Base-by-base conservation (phyloP, 2,329 filamentous ascomycete species). In the Fonsecaea pugnacius region DNA sequence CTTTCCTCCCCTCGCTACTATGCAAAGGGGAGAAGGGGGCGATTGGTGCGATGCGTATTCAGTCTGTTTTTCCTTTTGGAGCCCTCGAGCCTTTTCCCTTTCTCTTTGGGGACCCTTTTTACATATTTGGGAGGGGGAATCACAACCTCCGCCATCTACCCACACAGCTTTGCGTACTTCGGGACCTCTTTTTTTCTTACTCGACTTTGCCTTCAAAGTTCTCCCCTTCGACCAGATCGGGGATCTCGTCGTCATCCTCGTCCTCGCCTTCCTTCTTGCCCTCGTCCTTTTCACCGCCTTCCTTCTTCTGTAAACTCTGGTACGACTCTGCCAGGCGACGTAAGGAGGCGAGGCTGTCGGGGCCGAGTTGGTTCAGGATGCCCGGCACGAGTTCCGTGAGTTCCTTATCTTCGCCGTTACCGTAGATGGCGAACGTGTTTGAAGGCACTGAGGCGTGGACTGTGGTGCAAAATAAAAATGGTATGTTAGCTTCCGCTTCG, bases 401-500 rank as follows among this genome's bases (percentile, higher is more conserved):
- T 85, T 99, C 95, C 88, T 99, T 99, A 84, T 99, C 95, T 85
- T 99, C 95, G 72, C 94, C 95, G 80, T 92, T 89, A 74, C 95
- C 95, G 86, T 98, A 99, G 85, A 99, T 96, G 83, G 95, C 95
- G 81, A 98, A 99, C 80, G 95, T 99, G 89, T 99, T 99, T 82
- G 93, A 88, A 75, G 94, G 92, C 73, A 98, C 93, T 68, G 95
- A 91, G 71, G 94, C 95, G 84, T 99, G 95, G 72, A 99, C 95
- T 99, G 73, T 67, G 69, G 30, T 21, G 38, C 16, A 27, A 43
- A 50, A 36, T 24, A 30, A 55, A 55, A n/a, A 46, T 5, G 8
- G 24, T 6, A 36, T 58, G 56, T 69, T 43, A 46, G 55, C 40
- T 21, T 32, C 10, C n/a, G 12, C 7, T 52, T 21, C 38, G n/a